phyloP scores from a whole-genome alignment of 1,284 basidiomycete genomes.

The Pseudozyma sp. region DNA sequence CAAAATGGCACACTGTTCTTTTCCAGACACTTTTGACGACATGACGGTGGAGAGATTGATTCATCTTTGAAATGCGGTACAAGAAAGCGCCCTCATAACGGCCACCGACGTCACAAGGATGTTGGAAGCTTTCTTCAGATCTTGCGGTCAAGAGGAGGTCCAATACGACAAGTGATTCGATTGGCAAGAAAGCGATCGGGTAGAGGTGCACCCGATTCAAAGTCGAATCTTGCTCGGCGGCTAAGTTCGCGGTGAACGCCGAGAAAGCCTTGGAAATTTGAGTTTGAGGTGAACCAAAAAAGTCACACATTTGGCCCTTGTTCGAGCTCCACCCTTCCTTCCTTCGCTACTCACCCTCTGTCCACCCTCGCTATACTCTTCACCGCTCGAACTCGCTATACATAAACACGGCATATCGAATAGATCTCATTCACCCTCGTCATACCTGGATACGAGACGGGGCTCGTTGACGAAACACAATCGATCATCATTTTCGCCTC shows the following conservation, averaged over 20 bases:
- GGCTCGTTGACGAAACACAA: not conserved
- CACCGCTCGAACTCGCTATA: not conserved
- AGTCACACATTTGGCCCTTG: not conserved
- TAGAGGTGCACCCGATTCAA: not conserved
- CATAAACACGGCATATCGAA: not conserved
- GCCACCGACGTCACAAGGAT: no score
- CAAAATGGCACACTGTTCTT: not conserved
- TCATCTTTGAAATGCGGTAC: no score
- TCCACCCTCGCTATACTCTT: not conserved
- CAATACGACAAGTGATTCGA: no score
- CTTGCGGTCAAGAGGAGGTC: no score
- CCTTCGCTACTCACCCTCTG: not conserved
- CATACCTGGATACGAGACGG: not conserved
- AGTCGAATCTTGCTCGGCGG: not conserved
- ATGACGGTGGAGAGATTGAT: no score
- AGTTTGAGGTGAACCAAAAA: slow-evolving; percentile 1
- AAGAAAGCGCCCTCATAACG: no score
- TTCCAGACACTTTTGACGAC: no score
- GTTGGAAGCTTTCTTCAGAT: no score
- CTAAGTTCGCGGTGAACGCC: slow-evolving; percentile 14
- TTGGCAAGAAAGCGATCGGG: not conserved
- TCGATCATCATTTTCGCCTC: slow-evolving; percentile 18
- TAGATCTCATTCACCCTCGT: not conserved
- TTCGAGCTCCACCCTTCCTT: slow-evolving; percentile 5
- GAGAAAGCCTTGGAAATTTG: slow-evolving; percentile 6